Evolutionary conservation across 768 basidiomycete genomes (phyloP), one percentile per base, ranked within the genome.

Genomic region (Termitomyces eurrhizus): DNA sequence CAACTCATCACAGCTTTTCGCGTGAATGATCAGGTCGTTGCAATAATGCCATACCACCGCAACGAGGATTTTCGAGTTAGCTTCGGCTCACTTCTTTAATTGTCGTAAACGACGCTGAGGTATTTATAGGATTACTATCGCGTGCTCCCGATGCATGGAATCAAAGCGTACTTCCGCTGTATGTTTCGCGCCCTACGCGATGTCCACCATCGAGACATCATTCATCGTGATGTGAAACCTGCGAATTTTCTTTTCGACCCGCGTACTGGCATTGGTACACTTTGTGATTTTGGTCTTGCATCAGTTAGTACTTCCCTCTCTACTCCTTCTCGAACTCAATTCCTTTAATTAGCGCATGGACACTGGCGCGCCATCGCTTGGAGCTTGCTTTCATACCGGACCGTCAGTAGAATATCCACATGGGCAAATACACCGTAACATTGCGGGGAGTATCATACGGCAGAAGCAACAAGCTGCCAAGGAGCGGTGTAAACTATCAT

Each of bases 171-270:
- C 75, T 87, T 98, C 66, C 85, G 90, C 39, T 94, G 92, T 70
- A 85, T 99, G 74, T 87, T 98, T 71, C 89, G 92, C 46, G 95
- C 92, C 3, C 73, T 98, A 57, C 85, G 90, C 52, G 94, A 96
- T 68, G 89, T 94, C 29, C 95, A 98, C 70, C 77, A 85, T 12
- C 81, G 94, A 56, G 84, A 84, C 6, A 89, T 98, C 67, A 92
- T 98, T 55, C 96, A 98, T 72, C 92, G 96, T 49, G 96, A 98
- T 73, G 92, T 98, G 67, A 98, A 98, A 70, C 95, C 96, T 24
- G 96, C 95, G 61, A 98, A 98, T 72, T 98, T 98, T 72, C 80
- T 98, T 39, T 98, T 89, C 71, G 93, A 98, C 72, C 88, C 92
- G 41, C 83, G 80, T 41, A 89, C 88, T 7, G 89, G 90, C 11